Base-by-base conservation (phyloP, 2,329 filamentous ascomycete genomes). In the Fusarium palustre region DNA sequence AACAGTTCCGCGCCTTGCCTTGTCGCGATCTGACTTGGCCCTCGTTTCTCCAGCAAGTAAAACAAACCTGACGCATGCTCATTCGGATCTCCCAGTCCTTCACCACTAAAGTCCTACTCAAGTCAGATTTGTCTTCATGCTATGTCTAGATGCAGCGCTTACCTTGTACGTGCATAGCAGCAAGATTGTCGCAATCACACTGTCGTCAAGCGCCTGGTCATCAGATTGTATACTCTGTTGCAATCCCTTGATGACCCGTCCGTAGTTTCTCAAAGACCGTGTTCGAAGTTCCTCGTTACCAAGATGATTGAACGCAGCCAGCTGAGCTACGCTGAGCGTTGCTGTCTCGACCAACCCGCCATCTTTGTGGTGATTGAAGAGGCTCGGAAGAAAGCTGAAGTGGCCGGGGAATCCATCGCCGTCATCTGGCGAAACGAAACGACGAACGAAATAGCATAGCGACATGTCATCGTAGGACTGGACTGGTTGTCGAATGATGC, bases 51-150 rank as follows among this genome's bases (percentile, higher is more conserved):
- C 9, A 79, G 22, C 1, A 79, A 71, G 25, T 78, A 79, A 33
- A 77, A 79, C 1, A 79, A 66, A 2, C 77, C 77, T 1, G 77
- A 56, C 2, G 75, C 76, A 42, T 79, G 77, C n/a, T 78, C 76
- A 22, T 68, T 72, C 0, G 74, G 69, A 42, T 77, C 72, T 8
- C 73, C 77, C 2, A 68, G 43, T 0, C 65, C 68, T 25, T 79
- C 77, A 24, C 77, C 77, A 52, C 74, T 78, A 43, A 79, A 75
- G 31, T 78, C 74, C 74, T 79, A 20, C 22, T 33, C 10, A 10
- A 20, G 50, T 71, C 5, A 69, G 66, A n/a, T 3, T n/a, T 8
- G 15, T 3, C 5, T 9, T 3, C 3, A 7, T 22, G 24, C 1
- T 28, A 15, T 24, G 25, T 18, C 22, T 13, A 8, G 3, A 6